Conservation (phyloP, 495 filamentous ascomycete genomes). For the Hyaloscypha bicolor region DNA sequence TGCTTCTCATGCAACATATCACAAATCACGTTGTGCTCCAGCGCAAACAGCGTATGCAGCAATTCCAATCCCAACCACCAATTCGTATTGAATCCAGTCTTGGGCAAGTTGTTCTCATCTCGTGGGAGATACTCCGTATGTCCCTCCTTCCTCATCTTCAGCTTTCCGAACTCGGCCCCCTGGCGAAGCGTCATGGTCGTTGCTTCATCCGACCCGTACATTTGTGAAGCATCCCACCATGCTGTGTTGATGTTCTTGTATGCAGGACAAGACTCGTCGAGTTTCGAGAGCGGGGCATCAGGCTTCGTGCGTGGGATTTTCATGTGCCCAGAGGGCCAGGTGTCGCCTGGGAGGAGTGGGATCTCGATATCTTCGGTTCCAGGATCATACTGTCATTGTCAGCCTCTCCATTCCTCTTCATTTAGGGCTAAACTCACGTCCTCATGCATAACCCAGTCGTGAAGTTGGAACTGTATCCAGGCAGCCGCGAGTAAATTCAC, state of each 20-base stretch:
- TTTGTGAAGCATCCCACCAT: constrained; percentile 50
- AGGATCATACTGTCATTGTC: constrained; percentile 11
- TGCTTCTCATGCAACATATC: constrained; percentile 35
- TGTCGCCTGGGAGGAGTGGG: constrained; percentile 36
- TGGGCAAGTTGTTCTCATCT: constrained; percentile 36
- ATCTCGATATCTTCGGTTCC: constrained; percentile 34
- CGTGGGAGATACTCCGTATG: constrained; percentile 39
- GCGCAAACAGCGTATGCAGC: constrained; percentile 46
- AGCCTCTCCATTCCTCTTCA: neutral
- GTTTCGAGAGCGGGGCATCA: constrained; percentile 33
- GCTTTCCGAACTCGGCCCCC: constrained; percentile 37
- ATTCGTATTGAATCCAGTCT: constrained; percentile 47
- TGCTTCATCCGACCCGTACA: constrained; percentile 45
- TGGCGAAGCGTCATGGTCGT: constrained; percentile 37
- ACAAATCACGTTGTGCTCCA: constrained; percentile 47
- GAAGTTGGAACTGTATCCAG: constrained; percentile 51
- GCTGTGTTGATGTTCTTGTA: constrained; percentile 45
- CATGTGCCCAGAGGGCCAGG: constrained; percentile 38
- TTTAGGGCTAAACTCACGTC: constrained; percentile 23
- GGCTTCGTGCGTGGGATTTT: constrained; percentile 34
- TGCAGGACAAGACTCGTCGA: constrained; percentile 39
- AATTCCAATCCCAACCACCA: constrained; percentile 49
- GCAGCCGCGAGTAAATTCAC: constrained; percentile 48
- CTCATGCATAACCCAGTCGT: constrained; percentile 45
- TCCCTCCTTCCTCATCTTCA: constrained; percentile 32